phyloP scores from a whole-genome alignment of 371 early-diverging fungal species.

The Apophysomyces variabilis region DNA sequence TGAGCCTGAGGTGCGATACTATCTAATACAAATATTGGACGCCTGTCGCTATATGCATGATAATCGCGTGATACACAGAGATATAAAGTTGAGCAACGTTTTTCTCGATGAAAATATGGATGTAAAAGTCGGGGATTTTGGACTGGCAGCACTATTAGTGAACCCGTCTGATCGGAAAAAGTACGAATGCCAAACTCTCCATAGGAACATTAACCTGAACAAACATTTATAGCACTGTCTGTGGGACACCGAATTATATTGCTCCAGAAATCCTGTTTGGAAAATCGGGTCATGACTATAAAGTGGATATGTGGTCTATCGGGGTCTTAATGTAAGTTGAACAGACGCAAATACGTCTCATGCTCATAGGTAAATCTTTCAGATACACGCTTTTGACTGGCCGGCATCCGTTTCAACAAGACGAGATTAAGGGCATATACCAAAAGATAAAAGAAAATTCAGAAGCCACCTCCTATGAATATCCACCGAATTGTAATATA shows the following conservation, averaged over 20 bases:
- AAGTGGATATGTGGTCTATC: conserved; percentile 98
- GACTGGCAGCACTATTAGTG: conserved; percentile 84
- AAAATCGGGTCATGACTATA: conserved; percentile 91
- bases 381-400: conserved; percentile 94
- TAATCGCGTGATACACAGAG: conserved; percentile 91
- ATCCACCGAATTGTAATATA: conserved; percentile 72
- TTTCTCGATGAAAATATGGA: conserved; percentile 86
- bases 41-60: conserved; percentile 91
- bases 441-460: conserved; percentile 66
- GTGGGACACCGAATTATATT: conserved; percentile 99
- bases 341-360: conserved; percentile 6
- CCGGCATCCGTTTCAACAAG: conserved; percentile 95
- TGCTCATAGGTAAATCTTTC: background rate
- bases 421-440: conserved; percentile 39
- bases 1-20: conserved; percentile 91
- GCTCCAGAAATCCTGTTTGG: conserved; percentile 97
- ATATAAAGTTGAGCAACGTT: conserved; percentile 97
- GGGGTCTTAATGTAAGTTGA: conserved; percentile 90
- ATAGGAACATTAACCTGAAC: conserved; percentile 59
- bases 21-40: conserved; percentile 82
- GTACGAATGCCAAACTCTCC: conserved; percentile 46
- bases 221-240: conserved; percentile 76
- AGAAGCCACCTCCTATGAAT: conserved; percentile 73
- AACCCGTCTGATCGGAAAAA: conserved; percentile 85
- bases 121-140: conserved; percentile 98